Conservation (phyloP, 2,329 filamentous ascomycete species). For the Pyrenochaeta sp. region DNA sequence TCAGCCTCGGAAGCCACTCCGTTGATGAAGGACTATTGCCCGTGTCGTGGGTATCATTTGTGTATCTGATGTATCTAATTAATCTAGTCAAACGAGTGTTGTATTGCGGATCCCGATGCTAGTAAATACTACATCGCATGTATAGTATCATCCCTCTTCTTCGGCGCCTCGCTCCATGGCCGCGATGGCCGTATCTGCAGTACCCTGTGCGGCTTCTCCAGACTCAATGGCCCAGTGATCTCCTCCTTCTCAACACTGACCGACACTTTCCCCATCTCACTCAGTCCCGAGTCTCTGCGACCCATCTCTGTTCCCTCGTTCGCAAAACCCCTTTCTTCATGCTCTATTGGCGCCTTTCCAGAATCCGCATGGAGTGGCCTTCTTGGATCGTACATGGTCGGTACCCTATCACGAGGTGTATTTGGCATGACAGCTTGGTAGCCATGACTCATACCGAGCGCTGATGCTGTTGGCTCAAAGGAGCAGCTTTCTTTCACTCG, state of each 20-base stretch:
- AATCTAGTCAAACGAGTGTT: background rate
- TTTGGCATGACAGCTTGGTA: constrained; percentile 29
- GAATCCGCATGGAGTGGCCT: constrained; percentile 16
- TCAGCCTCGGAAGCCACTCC: no score
- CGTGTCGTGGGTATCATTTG: background rate
- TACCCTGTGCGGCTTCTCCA: constrained; percentile 26
- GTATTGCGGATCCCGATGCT: background rate
- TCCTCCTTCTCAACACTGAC: constrained; percentile 14
- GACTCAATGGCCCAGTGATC: constrained; percentile 26
- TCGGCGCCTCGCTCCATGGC: constrained; percentile 38
- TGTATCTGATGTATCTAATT: background rate
- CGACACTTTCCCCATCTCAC: constrained; percentile 11
- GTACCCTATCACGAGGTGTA: constrained; percentile 20
- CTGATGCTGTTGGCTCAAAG: constrained; percentile 43
- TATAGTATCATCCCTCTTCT: constrained; percentile 6
- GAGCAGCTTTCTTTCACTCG: constrained; percentile 32
- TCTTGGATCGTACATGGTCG: constrained; percentile 35
- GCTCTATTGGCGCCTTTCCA: constrained; percentile 8
- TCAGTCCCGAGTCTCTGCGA: constrained; percentile 26
- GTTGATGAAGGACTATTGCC: background rate
- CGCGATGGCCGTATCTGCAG: constrained; percentile 31
- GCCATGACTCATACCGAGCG: constrained; percentile 37
- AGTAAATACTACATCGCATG: constrained; percentile 14
- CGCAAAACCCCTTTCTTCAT: constrained; percentile 22
- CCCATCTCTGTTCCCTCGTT: constrained; percentile 17